Evolutionary conservation across 306 rosid genomes (phyloP), one percentile per base, ranked within the genome.

Genomic region (Senna siamea): DNA sequence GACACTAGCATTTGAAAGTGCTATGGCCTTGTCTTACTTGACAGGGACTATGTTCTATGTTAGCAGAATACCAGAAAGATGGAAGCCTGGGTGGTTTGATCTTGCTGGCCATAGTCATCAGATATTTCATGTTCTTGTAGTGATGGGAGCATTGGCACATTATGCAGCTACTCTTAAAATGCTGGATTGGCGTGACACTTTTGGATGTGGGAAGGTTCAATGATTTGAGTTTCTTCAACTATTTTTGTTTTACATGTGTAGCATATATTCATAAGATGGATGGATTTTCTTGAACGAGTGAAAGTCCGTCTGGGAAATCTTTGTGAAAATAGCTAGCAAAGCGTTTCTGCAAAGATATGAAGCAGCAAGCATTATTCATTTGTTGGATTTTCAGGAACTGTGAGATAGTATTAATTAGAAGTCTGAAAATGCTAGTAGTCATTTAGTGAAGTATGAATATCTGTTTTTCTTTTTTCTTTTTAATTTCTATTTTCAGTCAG

Each of bases 21-120:
- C 80, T 54, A 94, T 94, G 99, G 97, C 96, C 0, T 69, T 88
- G 0, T 89, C 90, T 76, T 94, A 92, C 68, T 61, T 94, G 61
- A 84, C 83, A 5, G 97, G 99, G 59, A 82, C 97, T 0, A 75
- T 83, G 40, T 85, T 94, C 78, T 94, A 92, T 69, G 94, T 89
- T 4, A 80, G 84, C 2, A 76, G 99, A 53, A 70, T 94, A 34
- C 99, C 99, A 0, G 99, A 94, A 78, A 77, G 97, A 69, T 92
- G 95, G 93, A 82, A 44, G 72, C 99, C 99, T 0, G 97, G 97
- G 2, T 86, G 93, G 90, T 94, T 94, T 61, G 97, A 94, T 64
- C 64, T 94, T 63, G 97, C 96, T 0, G 99, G 99, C 2, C 99
- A 94, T 47, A 94, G 99, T 66, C 99, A 94, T 64, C 97, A 94